phyloP scores from a whole-genome alignment of 2,329 filamentous ascomycete species.

The Aspergillus phoenicis region DNA sequence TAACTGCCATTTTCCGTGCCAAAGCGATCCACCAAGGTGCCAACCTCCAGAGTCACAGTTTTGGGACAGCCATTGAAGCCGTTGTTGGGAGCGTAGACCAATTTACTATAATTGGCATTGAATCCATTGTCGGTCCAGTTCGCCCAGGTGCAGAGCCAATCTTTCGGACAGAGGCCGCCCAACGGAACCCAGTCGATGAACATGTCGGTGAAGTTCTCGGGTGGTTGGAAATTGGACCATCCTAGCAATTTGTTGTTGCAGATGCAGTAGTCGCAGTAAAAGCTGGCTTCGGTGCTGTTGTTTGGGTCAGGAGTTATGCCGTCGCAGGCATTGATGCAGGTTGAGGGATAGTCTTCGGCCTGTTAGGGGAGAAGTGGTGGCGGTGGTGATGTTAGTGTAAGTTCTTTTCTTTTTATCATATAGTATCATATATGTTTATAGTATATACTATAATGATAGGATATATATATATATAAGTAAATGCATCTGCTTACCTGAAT shows the following conservation, averaged over 20 bases:
- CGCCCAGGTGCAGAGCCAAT: slow-evolving; percentile 8
- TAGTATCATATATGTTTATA: too few species aligned
- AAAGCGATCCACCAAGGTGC: slow-evolving; percentile 1
- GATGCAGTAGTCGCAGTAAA: slow-evolving; percentile 4
- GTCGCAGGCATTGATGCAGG: neutral
- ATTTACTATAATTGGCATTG: neutral
- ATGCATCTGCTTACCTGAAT: neutral
- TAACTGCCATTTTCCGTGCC: neutral
- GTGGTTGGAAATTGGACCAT: neutral
- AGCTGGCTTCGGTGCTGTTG: neutral
- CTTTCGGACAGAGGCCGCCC: neutral
- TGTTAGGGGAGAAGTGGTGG: neutral
- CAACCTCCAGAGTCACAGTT: neutral
- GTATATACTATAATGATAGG: neutral
- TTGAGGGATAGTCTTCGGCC: neutral
- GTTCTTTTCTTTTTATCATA: neutral
- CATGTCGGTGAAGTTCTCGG: neutral
- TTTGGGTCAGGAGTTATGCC: neutral
- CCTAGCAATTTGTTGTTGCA: neutral
- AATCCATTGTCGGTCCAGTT: neutral
- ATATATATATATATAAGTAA: too few species aligned
- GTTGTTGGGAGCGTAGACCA: neutral
- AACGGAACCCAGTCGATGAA: neutral
- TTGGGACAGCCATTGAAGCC: slow-evolving; percentile 3
- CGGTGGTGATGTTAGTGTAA: neutral